These are phyloP conservation scores for Blastobotrys arbuscula DNA, from an alignment of 1,139 yeast species.

Conservation along the genomic window DNA sequence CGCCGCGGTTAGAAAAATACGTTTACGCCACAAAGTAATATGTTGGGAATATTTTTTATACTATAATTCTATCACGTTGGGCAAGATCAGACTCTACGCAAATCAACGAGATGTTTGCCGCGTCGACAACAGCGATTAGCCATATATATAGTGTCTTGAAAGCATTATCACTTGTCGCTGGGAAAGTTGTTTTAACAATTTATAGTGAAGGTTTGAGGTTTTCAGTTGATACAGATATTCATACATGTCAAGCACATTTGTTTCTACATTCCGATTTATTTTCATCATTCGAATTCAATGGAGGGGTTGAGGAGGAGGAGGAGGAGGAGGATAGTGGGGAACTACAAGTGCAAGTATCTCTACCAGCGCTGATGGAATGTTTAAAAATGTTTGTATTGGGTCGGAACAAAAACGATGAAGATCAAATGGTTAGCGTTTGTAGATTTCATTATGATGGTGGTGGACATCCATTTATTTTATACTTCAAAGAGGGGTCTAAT, in stretches of 20 bases:
- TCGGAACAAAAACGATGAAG: constrained; percentile 4
- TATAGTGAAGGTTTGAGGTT: constrained; percentile 29
- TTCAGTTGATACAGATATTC: constrained; percentile 26
- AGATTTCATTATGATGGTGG: constrained; percentile 44
- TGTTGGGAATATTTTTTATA: background rate
- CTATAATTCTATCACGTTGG: too few species aligned
- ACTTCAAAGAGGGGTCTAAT: constrained; percentile 58
- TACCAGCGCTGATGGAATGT: constrained; percentile 26
- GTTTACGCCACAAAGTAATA: too few species aligned
- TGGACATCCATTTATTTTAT: constrained; percentile 62
- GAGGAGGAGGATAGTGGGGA: background rate
- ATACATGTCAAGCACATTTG: constrained; percentile 28
- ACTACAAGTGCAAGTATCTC: constrained; percentile 22
- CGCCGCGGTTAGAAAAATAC: too few species aligned
- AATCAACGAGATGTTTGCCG: constrained; percentile 20
- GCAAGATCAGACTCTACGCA: too few species aligned
- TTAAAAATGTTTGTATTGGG: constrained; percentile 25
- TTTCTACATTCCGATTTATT: constrained; percentile 24
- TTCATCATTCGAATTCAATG: constrained; percentile 22
- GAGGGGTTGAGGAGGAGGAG: background rate
- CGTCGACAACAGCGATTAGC: constrained; percentile 26
- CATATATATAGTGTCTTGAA: constrained; percentile 27
- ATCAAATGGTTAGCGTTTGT: constrained; percentile 16
- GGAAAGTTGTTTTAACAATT: constrained; percentile 24
- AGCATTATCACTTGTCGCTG: constrained; percentile 25